Evolutionary conservation across 2,329 filamentous ascomycete species (phyloP), one percentile per base, ranked within the genome.

Genomic region (Penicillium occitanis): DNA sequence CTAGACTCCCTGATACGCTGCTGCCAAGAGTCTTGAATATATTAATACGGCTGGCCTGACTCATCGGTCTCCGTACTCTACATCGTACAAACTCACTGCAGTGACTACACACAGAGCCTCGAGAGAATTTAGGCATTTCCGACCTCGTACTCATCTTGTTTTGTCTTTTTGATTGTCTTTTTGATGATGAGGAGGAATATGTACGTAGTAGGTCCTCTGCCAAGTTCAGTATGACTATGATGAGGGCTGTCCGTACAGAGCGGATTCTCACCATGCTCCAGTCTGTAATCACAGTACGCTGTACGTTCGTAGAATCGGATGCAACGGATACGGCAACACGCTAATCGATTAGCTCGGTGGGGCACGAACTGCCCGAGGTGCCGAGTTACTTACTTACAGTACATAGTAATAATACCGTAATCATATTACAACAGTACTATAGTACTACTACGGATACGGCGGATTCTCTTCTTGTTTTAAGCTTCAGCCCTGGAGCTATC

Each of bases 281-380:
- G 19, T 1, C 19, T 19, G 19, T 19, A 19, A 19, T 19, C 19
- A 19, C 19, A 19, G 19, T 19, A 19, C 19, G 19, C 19, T 19
- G 19, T 19, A 19, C 19, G 19, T 19, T 19, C 19, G 1, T 25
- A 50, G 10, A 57, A 22, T 40, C 53, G 53, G 53, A 57, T 22
- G n/a, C 53, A 14, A 25, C 53, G 53, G 53, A 57, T 57, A 25
- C 53, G 33, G 53, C 30, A 22, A 35, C 51, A 22, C 30, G 51
- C 51, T 35, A 57, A 55, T 13, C 30, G 30, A 55, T 35, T 19
- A 35, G 17, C 4, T 7, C 10, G n/a, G 28, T 22, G 51, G 51
- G 51, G 51, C 51, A 57, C 30, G 51, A 57, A 57, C 51, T 22
- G 30, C n/a, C 51, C 51, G 51, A 57, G 48, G 28, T 33, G 30